These are phyloP conservation scores for Colletotrichum salicis DNA, from an alignment of 2,329 filamentous ascomycete genomes.

Conservation along the genomic window DNA sequence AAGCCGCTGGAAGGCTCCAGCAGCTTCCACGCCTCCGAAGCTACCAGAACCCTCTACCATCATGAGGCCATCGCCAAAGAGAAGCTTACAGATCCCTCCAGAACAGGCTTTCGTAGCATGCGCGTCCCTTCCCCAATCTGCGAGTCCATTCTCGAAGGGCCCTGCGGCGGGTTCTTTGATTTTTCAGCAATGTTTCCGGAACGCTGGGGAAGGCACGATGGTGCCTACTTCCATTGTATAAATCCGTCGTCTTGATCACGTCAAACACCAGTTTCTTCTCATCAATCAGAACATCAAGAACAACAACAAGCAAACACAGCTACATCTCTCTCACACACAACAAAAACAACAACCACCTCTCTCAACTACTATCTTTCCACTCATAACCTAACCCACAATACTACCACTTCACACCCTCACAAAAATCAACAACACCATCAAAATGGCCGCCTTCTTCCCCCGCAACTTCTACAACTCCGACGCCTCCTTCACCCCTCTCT, in stretches of 20 bases:
- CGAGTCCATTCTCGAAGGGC: constrained; percentile 32
- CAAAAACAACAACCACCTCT: constrained; percentile 1
- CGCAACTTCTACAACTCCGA: constrained; percentile 61
- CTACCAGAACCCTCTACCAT: constrained; percentile 24
- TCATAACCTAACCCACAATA: not conserved
- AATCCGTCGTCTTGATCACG: constrained; percentile 39
- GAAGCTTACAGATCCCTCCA: not conserved
- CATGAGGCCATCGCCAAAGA: constrained; percentile 24
- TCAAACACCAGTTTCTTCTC: constrained; percentile 24
- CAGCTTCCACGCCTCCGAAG: constrained; percentile 36
- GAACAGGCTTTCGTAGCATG: not conserved
- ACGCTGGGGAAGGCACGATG: constrained; percentile 39
- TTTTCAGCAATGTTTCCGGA: constrained; percentile 39
- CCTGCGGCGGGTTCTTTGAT: constrained; percentile 14
- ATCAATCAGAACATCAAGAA: constrained; percentile 42
- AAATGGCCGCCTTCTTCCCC: constrained; percentile 71
- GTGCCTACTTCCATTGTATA: constrained; percentile 41
- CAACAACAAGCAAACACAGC: constrained; percentile 36
- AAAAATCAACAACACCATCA: constrained; percentile 44
- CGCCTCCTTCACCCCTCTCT: constrained; percentile 67
- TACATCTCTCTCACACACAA: not conserved
- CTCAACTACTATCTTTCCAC: not conserved
- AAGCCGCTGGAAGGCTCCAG: constrained; percentile 44
- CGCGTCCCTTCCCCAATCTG: constrained; percentile 3
- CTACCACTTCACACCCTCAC: not conserved